Base-by-base conservation (phyloP, 768 basidiomycete species). In the Leucosporidium creatinivorum region DNA sequence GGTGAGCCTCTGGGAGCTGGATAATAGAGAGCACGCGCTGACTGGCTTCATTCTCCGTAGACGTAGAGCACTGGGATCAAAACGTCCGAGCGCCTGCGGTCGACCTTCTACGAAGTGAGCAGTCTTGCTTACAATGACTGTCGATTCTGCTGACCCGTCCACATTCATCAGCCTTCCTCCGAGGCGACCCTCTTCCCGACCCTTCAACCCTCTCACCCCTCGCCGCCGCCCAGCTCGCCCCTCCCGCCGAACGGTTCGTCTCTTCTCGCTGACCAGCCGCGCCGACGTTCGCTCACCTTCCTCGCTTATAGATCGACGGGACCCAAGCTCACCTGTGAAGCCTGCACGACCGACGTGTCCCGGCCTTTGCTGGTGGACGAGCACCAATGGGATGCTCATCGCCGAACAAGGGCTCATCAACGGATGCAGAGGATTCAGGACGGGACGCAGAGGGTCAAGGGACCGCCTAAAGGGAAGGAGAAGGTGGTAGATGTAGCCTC, bases 291-390 rank as follows among this genome's bases (percentile, higher is more conserved):
- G 0, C 30, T 47, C 10, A 30, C 1, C 13, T 26, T 13, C 12
- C 7, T 19, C n/a, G 15, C 0, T 52, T 63, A 65, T 18, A 49
- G 61, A 0, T 13, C 61, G 5, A 60, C 58, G 1, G 60, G 55
- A 9, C 18, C 36, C 31, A 73, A 69, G 61, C 66, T 65, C 17
- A 25, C 60, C 13, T 73, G 72, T 61, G 63, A 59, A 2, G n/a
- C n/a, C 18, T 73, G 72, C 51, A 67, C 72, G 17, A 48, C 48
- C 18, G 63, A 73, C 31, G 60, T 52, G 0, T 0, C 15, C 1
- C 30, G 30, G 25, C 72, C 72, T 17, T 52, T 68, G 58, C 51
- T 69, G 44, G 68, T 73, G 52, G 72, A 73, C 26, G 66, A 67
- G 58, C 60, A 64, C 18, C 55, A 62, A 28, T 69, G 68, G 72